phyloP scores from a whole-genome alignment of 306 rosid genomes.

The Hippophae tibetana region DNA sequence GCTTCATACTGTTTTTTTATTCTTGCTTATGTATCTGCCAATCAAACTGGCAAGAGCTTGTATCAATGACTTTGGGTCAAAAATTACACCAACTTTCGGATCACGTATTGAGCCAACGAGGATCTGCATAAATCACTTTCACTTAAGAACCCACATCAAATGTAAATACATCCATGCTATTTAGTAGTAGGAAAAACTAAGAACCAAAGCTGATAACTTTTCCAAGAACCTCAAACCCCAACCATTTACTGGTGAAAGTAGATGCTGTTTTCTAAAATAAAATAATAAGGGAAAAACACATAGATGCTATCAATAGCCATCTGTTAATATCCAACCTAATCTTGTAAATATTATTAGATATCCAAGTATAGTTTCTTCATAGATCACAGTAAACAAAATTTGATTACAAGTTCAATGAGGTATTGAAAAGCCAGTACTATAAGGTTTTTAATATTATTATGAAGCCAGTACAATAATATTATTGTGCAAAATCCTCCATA shows the following conservation, averaged over 20 bases:
- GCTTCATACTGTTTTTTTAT: background rate
- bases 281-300: too few species aligned
- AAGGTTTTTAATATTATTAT: too few species aligned
- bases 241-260: background rate
- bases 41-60: slow-evolving; percentile 49
- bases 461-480: too few species aligned
- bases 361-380: too few species aligned
- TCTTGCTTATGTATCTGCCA: slow-evolving; percentile 31
- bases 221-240: background rate
- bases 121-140: slow-evolving; percentile 44
- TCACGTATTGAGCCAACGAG: slow-evolving; percentile 55
- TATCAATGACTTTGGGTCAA: slow-evolving; percentile 67
- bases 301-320: too few species aligned
- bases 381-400: too few species aligned
- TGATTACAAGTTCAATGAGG: too few species aligned
- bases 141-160: background rate
- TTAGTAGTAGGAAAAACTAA: background rate
- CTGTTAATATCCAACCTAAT: too few species aligned
- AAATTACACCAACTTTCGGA: slow-evolving; percentile 64
- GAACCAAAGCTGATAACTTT: background rate
- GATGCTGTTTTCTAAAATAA: background rate
- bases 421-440: too few species aligned
- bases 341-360: too few species aligned
- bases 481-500: background rate
- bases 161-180: background rate